Evolutionary conservation across 108 stramenopile genomes (phyloP), one percentile per base, ranked within the genome.

Genomic region (Fragilaria crotonensis): DNA sequence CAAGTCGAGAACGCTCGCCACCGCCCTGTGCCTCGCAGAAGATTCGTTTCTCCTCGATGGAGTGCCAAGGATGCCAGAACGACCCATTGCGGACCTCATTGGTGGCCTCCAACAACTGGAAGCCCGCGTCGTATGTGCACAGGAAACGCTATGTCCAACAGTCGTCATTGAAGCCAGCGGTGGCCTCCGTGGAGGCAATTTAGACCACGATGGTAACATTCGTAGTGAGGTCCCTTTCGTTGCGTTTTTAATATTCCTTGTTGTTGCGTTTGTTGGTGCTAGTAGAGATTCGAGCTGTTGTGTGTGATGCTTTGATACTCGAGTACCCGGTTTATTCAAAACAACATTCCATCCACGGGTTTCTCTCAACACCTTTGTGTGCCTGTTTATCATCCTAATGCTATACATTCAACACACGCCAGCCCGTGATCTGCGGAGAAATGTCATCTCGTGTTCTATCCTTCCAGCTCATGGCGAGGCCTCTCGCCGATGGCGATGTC

Each of bases 381-480:
- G n/a, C n/a, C n/a, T n/a, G n/a, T n/a, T n/a, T n/a, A n/a, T n/a
- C n/a, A n/a, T n/a, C n/a, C n/a, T n/a, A n/a, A n/a, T n/a, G 21
- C n/a, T 41, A 9, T 20, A 18, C 36, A 41, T 41, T 41, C 36
- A 14, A 11, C 36, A 11, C 36, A 41, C 14, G 7, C 36, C 18
- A 68, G 75, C 77, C 87, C 17, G 67, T 75, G 14, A 95, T 98
- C 59, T 85, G 88, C 53, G 97, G 97, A 30, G 94, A 96, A 68
- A 98, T 96, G 87, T 96, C 94, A n/a, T 87, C 85, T 17, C 97
- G 96, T 64, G 96, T 96, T 70, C 81, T 98, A 2, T 93, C 90
- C 4, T 93, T 94, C 0, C 63, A 96, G 4, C 91, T 98, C 61
- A 96, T 96, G 95, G 93, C 96, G 5, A 66, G 95, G 1, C 97